Percentiles rank a stretch among this genome's conserved stretches.
phyloP scores from a whole-genome alignment of 2,329 filamentous ascomycete genomes.

The Pleomassaria siparia region DNA sequence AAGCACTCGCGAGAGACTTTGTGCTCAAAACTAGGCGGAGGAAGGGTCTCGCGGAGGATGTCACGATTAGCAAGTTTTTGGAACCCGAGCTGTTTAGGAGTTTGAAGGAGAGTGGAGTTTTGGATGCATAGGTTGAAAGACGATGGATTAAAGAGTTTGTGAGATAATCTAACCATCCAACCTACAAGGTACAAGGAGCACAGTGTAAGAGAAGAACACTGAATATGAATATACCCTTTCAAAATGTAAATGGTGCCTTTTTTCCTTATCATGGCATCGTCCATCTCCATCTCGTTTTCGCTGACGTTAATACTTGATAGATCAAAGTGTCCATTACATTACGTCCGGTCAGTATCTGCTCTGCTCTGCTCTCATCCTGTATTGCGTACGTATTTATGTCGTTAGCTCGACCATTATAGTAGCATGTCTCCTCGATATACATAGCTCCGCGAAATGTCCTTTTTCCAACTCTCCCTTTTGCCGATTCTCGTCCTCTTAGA shows the following conservation, averaged over 20 bases:
- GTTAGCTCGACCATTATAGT: too few species aligned
- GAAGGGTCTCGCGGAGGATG: slow-evolving; percentile 94
- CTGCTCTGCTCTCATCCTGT: too few species aligned
- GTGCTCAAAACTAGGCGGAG: slow-evolving; percentile 91
- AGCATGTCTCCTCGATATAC: too few species aligned
- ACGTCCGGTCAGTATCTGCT: neutral
- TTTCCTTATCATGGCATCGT: neutral
- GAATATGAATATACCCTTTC: neutral
- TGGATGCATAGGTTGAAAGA: slow-evolving; percentile 62
- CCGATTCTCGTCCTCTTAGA: neutral
- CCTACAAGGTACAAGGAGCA: too few species aligned
- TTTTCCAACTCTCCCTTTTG: neutral
- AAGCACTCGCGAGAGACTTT: slow-evolving; percentile 92
- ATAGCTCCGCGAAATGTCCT: neutral
- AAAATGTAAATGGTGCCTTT: neutral
- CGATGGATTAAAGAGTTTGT: too few species aligned
- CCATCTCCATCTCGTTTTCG: too few species aligned
- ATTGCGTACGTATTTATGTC: too few species aligned
- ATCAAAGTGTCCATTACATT: too few species aligned
- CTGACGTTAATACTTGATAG: too few species aligned
- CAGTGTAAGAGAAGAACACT: neutral
- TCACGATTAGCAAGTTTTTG: slow-evolving; percentile 92
- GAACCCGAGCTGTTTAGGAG: slow-evolving; percentile 91
- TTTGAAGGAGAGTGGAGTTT: slow-evolving; percentile 82
- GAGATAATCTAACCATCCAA: too few species aligned